Evolutionary conservation across 352 stramenopile genomes (phyloP).

Genomic region (Globisporangium recalcitrans): DNA sequence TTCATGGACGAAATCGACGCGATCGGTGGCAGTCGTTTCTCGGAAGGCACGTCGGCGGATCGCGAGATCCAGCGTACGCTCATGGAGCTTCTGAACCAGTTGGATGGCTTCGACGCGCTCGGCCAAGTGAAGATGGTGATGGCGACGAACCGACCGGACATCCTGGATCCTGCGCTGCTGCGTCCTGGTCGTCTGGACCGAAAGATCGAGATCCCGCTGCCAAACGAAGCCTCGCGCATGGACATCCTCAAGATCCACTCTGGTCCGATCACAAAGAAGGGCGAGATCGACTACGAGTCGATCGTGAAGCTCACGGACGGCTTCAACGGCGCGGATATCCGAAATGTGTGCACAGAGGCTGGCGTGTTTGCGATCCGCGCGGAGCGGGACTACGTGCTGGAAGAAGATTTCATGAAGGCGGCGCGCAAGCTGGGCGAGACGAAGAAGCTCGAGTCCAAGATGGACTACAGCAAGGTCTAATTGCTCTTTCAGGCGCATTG

Average conservation of each 20-base stretch:
- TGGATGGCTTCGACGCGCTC: constrained; percentile 99
- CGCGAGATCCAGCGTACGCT: constrained; percentile 99
- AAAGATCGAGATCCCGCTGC: constrained; percentile 99
- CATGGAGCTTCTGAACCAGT: constrained; percentile 99
- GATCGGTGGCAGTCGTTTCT: constrained; percentile 97
- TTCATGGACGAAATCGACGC: constrained; percentile 99
- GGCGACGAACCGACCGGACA: constrained; percentile 99
- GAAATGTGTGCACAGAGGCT: constrained; percentile 97
- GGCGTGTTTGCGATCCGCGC: constrained; percentile 98
- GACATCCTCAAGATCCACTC: constrained; percentile 99
- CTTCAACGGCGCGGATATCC: constrained; percentile 99
- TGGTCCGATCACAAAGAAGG: constrained; percentile 96
- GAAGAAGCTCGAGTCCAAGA: constrained; percentile 99
- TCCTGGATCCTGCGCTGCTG: constrained; percentile 97
- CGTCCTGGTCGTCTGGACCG: constrained; percentile 97
- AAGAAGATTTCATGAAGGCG: constrained; percentile 99
- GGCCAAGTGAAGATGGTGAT: constrained; percentile 99
- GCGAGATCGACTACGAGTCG: constrained; percentile 99
- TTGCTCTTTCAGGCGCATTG: not conserved
- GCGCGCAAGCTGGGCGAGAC: constrained; percentile 98
- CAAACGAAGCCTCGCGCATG: constrained; percentile 96
- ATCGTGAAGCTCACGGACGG: constrained; percentile 99
- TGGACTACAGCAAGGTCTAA: constrained; percentile 99
- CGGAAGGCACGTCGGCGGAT: constrained; percentile 93
- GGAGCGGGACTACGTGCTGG: constrained; percentile 98